Percentiles rank a stretch among this genome's conserved stretches.
phyloP scores from a whole-genome alignment of 2,329 filamentous ascomycete species.

The Coniochaeta hoffmannii region DNA sequence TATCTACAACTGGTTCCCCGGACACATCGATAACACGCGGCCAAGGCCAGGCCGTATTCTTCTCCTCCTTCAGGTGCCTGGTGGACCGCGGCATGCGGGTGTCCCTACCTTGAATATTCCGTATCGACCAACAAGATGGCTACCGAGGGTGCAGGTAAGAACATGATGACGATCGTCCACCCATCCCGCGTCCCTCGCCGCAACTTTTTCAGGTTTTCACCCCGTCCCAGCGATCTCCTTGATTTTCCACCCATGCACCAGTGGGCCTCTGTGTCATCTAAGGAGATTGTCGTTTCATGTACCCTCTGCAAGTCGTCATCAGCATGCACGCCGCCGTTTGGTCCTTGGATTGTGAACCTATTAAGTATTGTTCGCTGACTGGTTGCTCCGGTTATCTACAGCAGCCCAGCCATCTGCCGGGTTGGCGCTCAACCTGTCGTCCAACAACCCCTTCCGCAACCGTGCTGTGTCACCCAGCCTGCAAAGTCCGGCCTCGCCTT shows the following conservation, averaged over 20 bases:
- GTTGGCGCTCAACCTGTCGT: constrained; percentile 62
- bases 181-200: neutral
- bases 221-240: neutral
- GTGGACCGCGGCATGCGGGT: too few species aligned
- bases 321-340: constrained; percentile 28
- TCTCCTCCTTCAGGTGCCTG: too few species aligned
- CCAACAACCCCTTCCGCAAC: constrained; percentile 78
- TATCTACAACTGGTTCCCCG: too few species aligned
- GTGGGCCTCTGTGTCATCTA: constrained; percentile 37
- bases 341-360: constrained; percentile 4
- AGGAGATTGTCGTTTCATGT: constrained; percentile 39
- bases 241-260: constrained; percentile 28
- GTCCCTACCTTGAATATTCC: too few species aligned
- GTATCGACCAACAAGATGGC: neutral
- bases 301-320: constrained; percentile 33
- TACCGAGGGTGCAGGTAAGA: constrained; percentile 6
- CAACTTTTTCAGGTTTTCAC: constrained; percentile 5
- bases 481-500: constrained; percentile 41
- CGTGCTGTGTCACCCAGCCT: constrained; percentile 53
- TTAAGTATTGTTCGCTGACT: constrained; percentile 15
- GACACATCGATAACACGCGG: too few species aligned
- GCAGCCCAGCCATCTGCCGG: constrained; percentile 42
- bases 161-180: constrained; percentile 1
- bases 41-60: too few species aligned
- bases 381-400: constrained; percentile 17